Evolutionary conservation across 257 asterid species (phyloP), one percentile per base, ranked within the genome.

Genomic region (Solanum okadae): DNA sequence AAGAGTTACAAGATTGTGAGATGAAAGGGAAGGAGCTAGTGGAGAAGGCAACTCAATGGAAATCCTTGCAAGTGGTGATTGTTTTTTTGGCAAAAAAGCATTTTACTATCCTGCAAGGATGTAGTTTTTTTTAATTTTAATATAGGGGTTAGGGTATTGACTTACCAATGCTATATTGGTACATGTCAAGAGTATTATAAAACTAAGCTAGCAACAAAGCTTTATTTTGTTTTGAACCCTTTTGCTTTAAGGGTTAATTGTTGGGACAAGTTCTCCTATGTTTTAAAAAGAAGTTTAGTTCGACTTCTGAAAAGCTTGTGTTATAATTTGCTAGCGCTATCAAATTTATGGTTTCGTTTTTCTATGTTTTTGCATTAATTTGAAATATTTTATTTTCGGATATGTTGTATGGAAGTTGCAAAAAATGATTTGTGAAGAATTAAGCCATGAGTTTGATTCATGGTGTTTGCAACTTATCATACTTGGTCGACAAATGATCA

Each of bases 1-100:
- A 4, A 25, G 65, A 31, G 27, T 18, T 31, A 12, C 59, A 37
- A 44, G 63, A 87, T 44, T 44, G 7, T 33, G 42, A 88, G 83
- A 61, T 84, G 33, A 63, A 84, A 52, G 92, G 92, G 92, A 87
- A 90, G 94, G 90, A 61, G 68, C 68, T 61, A 93, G 98, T 94
- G 95, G 91, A 94, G 95, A 95, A 91, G 96, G 98, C 94, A 94
- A 96, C 97, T 92, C 84, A 89, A 29, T 87, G 40, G 34, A 88
- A 83, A 91, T 88, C 94, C 93, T 92, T 89, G 92, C 65, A 56
- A 8, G 67, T 59, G 67, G 67, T 59, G 67, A 20, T 59, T 20
- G 67, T 20, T 3, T 20, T 59, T 59, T 59, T 22, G 65, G 67
- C 25, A 59, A 20, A 59, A 59, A 8, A 7, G 0, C 67, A 59